These are phyloP conservation scores for Emergomyces pasteurianus DNA, from an alignment of 2,329 filamentous ascomycete genomes.

Conservation along the genomic window DNA sequence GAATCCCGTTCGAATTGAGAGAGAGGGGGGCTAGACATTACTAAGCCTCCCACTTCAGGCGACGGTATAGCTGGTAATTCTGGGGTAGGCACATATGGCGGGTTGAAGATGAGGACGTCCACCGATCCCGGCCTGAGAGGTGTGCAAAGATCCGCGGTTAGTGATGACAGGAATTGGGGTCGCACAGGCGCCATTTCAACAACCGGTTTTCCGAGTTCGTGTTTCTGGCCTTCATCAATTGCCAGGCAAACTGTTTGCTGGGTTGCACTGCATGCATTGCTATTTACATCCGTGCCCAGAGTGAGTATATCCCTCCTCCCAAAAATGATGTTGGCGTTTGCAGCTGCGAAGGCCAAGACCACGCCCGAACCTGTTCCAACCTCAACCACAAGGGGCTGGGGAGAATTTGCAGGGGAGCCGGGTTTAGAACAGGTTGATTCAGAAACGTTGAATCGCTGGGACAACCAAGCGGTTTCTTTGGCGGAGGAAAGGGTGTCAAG, in stretches of 20 bases:
- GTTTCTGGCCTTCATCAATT: conserved; percentile 23
- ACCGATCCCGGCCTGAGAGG: conserved; percentile 48
- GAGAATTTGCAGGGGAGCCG: conserved; percentile 6
- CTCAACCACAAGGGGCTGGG: conserved; percentile 61
- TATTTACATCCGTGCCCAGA: conserved; percentile 73
- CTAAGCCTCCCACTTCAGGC: conserved; percentile 15
- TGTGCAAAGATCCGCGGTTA: conserved; percentile 58
- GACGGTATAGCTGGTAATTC: conserved; percentile 49
- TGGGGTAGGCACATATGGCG: conserved; percentile 85
- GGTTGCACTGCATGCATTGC: conserved; percentile 68
- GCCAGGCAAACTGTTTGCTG: conserved; percentile 51
- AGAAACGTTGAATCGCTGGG: conserved; percentile 43
- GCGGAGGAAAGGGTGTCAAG: conserved; percentile 75
- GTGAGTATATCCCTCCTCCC: conserved; percentile 58
- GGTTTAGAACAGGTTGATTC: conserved; percentile 5
- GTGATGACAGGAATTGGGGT: conserved; percentile 50
- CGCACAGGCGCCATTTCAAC: conserved; percentile 21
- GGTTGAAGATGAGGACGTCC: conserved; percentile 90
- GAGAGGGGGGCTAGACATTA: conserved; percentile 6
- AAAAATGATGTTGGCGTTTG: conserved; percentile 61
- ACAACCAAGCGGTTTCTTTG: conserved; percentile 58
- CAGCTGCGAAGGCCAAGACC: conserved; percentile 76
- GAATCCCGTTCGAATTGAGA: conserved; percentile 64
- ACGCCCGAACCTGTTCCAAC: conserved; percentile 87
- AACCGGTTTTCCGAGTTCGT: conserved; percentile 25